A percentile compares a stretch with the other conserved stretches of the same genome.
These are phyloP conservation scores for Rhizopus delemar DNA, from an alignment of 371 early-diverging fungal species.

Conservation along the genomic window DNA sequence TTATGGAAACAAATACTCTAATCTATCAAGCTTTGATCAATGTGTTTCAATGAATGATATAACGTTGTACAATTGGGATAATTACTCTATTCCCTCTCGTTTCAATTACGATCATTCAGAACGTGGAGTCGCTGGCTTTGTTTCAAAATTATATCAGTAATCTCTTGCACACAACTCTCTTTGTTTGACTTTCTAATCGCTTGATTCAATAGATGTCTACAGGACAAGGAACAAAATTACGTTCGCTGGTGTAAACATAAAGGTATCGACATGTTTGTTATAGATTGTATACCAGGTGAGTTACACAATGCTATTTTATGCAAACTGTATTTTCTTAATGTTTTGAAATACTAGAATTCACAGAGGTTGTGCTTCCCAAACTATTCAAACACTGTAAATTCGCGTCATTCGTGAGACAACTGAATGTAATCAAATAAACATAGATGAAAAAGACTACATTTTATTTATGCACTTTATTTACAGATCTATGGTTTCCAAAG, in stretches of 20 bases:
- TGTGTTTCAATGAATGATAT: background rate
- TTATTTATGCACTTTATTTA: background rate
- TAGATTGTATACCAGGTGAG: slow-evolving; percentile 19
- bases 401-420: slow-evolving; percentile 52
- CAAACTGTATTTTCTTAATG: background rate
- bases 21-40: background rate
- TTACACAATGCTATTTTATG: background rate
- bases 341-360: slow-evolving; percentile 35
- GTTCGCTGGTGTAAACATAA: slow-evolving; percentile 42
- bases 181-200: slow-evolving; percentile 6
- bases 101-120: slow-evolving; percentile 13
- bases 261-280: slow-evolving; percentile 46
- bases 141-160: slow-evolving; percentile 44
- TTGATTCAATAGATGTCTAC: slow-evolving; percentile 30
- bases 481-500: slow-evolving; percentile 56
- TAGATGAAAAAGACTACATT: background rate
- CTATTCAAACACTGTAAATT: slow-evolving; percentile 56
- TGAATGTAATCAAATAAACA: slow-evolving; percentile 36
- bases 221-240: slow-evolving; percentile 41
- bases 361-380: slow-evolving; percentile 45
- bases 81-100: background rate
- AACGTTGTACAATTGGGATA: background rate
- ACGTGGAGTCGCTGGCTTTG: slow-evolving; percentile 42
- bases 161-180: background rate
- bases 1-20: background rate